These are phyloP conservation scores for Ilyonectria mors-panacis DNA, from an alignment of 2,329 filamentous ascomycete species.

Conservation along the genomic window DNA sequence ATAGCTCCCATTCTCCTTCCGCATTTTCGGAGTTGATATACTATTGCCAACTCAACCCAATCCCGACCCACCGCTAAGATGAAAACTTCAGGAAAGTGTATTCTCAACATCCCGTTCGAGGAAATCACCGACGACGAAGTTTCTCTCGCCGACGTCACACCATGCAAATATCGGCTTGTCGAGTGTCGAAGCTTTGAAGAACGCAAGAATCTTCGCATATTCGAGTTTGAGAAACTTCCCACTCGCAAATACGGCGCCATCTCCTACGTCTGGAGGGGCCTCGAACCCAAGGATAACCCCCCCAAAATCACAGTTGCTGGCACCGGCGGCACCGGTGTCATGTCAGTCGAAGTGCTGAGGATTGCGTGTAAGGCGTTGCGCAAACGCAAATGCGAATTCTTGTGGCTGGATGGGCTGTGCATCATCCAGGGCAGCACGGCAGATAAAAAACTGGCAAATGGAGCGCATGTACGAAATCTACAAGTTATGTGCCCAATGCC, in stretches of 20 bases:
- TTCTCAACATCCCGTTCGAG: not conserved
- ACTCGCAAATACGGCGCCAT: not conserved
- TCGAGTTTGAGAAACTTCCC: not conserved
- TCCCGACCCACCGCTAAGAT: not conserved
- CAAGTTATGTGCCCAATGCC: not conserved
- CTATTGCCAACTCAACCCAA: not conserved
- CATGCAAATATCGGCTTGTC: not conserved
- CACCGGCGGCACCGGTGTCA: not conserved
- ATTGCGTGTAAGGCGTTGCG: not conserved
- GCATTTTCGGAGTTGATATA: not conserved
- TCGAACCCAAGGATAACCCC: not conserved
- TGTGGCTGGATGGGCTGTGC: slow-evolving; percentile 6
- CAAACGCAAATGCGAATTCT: not conserved
- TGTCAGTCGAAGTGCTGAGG: not conserved
- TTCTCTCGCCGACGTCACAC: not conserved
- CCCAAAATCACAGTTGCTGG: not conserved
- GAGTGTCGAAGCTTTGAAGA: not conserved
- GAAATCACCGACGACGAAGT: not conserved
- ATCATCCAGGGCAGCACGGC: not conserved
- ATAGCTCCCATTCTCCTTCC: not conserved
- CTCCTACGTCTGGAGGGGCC: slow-evolving; percentile 5
- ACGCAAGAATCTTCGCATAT: not conserved
- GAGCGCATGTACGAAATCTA: slow-evolving; percentile 13
- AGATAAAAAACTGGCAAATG: slow-evolving; percentile 10
- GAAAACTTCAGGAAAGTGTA: not conserved